Evolutionary conservation across 768 basidiomycete genomes (phyloP).

Genomic region (Leccinum obscurum): DNA sequence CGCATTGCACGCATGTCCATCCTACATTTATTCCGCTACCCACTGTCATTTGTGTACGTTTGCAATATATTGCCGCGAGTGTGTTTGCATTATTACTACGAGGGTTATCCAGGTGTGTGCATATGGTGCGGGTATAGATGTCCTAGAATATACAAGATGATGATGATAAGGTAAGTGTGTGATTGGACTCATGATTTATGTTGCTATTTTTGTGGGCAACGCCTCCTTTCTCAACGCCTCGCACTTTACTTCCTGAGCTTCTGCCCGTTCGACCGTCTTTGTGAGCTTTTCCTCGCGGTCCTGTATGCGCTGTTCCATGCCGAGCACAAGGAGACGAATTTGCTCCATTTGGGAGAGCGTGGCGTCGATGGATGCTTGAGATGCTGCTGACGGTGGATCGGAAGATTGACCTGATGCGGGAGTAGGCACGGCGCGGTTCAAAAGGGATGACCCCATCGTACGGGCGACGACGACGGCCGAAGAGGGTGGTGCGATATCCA

Average conservation of each 20-base stretch:
- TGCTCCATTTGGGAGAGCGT: slow-evolving; percentile 66
- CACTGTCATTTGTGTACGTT: slow-evolving; percentile 32
- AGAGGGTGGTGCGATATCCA: slow-evolving; percentile 37
- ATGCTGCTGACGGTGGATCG: slow-evolving; percentile 13
- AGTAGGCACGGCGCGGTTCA: slow-evolving; percentile 24
- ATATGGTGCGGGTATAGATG: slow-evolving; percentile 15
- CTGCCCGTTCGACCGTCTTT: slow-evolving; percentile 61
- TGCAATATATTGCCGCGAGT: slow-evolving; percentile 28
- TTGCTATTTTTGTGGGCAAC: slow-evolving; percentile 22
- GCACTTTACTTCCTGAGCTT: slow-evolving; percentile 54
- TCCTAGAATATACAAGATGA: slow-evolving; percentile 26
- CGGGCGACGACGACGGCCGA: slow-evolving; percentile 32
- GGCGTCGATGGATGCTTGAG: slow-evolving; percentile 36
- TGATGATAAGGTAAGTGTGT: slow-evolving; percentile 15
- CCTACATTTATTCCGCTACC: slow-evolving; percentile 25
- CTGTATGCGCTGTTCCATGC: slow-evolving; percentile 74
- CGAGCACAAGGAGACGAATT: slow-evolving; percentile 64
- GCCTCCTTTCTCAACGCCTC: slow-evolving; percentile 48
- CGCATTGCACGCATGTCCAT: slow-evolving; percentile 25
- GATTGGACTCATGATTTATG: slow-evolving; percentile 12
- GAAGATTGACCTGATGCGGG: slow-evolving; percentile 19
- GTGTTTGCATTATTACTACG: slow-evolving; percentile 23
- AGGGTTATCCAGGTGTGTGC: slow-evolving; percentile 1
- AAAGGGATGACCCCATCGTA: slow-evolving; percentile 28
- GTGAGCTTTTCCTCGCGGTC: slow-evolving; percentile 59